Percentiles rank a stretch among this genome's conserved stretches.
These are phyloP conservation scores for Gaultheria prostrata DNA, from an alignment of 148 eudicot species.

Conservation along the genomic window DNA sequence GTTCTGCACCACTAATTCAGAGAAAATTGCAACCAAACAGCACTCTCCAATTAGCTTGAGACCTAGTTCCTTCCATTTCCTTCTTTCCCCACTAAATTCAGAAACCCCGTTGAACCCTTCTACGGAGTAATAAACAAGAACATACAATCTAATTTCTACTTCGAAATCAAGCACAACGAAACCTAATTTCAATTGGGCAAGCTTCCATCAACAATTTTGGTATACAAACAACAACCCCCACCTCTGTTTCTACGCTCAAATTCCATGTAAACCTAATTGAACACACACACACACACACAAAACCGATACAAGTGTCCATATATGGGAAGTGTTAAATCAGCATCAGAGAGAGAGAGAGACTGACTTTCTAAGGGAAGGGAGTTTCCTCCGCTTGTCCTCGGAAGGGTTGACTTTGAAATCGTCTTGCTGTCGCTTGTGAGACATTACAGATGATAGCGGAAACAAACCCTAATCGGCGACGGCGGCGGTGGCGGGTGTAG, in stretches of 20 bases:
- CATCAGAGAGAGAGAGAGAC: neutral
- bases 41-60: neutral
- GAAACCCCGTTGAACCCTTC: neutral
- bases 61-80: neutral
- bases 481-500: neutral
- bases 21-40: neutral
- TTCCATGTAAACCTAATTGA: neutral
- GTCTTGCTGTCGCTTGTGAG: slow-evolving; percentile 50
- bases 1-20: neutral
- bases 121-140: neutral
- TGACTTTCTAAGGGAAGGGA: slow-evolving; percentile 50
- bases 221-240: neutral
- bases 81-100: neutral
- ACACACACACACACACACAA: neutral
- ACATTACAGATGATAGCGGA: slow-evolving; percentile 30
- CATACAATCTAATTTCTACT: neutral
- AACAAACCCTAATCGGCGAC: neutral
- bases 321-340: neutral
- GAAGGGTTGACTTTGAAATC: slow-evolving; percentile 35
- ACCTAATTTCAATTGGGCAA: neutral
- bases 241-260: neutral
- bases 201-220: neutral
- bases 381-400: slow-evolving; percentile 46
- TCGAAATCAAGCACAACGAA: neutral
- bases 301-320: too few species aligned